Evolutionary conservation across 2,329 filamentous ascomycete species (phyloP).

Genomic region (Ophiocordyceps camponoti-saundersi): DNA sequence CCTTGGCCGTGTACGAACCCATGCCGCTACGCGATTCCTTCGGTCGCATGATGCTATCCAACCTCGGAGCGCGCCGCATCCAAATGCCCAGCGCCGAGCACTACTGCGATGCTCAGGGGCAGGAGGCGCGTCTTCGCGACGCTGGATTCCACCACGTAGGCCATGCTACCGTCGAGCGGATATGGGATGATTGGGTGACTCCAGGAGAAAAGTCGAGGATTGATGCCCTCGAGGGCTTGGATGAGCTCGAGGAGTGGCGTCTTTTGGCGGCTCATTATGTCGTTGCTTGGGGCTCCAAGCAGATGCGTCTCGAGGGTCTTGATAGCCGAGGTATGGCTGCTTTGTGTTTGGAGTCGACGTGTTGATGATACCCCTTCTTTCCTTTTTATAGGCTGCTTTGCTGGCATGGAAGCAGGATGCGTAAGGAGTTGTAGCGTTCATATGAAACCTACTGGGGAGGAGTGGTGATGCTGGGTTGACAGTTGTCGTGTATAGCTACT

Average conservation of each 20-base stretch:
- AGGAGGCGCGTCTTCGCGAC: constrained; percentile 46
- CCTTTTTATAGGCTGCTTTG: no score
- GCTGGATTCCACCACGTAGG: constrained; percentile 42
- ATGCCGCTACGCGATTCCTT: constrained; percentile 73
- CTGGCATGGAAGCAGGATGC: no score
- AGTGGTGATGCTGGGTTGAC: no score
- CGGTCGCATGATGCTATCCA: constrained; percentile 80
- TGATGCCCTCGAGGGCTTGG: constrained; percentile 66
- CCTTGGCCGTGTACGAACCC: constrained; percentile 75
- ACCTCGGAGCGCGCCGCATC: constrained; percentile 69
- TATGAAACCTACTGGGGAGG: no score
- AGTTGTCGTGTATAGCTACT: no score
- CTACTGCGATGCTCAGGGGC: constrained; percentile 52
- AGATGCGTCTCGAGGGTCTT: constrained; percentile 2
- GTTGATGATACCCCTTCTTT: no score
- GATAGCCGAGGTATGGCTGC: no score
- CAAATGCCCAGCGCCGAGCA: constrained; percentile 64
- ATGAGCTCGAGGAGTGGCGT: constrained; percentile 91
- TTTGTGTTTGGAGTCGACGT: no score
- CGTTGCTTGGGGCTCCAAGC: constrained; percentile 71
- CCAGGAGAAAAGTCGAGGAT: constrained; percentile 62
- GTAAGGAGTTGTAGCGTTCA: no score
- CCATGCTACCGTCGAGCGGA: constrained; percentile 29
- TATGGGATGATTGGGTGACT: constrained; percentile 63
- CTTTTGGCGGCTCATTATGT: constrained; percentile 79